Base-by-base conservation (phyloP, 2,329 filamentous ascomycete species). In the Scedosporium apiospermum region DNA sequence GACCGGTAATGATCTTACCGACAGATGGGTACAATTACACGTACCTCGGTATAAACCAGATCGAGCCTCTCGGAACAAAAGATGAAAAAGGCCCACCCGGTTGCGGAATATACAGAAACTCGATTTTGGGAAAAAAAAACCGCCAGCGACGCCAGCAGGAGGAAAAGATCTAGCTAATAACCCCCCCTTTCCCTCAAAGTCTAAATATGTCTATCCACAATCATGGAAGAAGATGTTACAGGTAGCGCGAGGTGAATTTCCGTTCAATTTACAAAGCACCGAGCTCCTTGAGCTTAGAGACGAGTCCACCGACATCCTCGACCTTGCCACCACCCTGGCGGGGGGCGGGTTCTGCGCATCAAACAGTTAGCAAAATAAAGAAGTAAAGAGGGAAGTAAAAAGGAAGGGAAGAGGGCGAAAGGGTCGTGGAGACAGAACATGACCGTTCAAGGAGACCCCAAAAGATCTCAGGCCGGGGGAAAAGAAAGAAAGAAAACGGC, bases 321-420 rank as follows among this genome's bases (percentile, higher is more conserved):
- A 99, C 95, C 86, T 98, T 99, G 68, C 91, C 92, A 70, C 95
- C 95, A 49, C 95, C 95, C 78, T 96, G 87, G 75, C 95, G 84
- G 66, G 90, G 80, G 60, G 91, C 84, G 62, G 95, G 95, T 80
- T 99, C 95, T 87, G 38, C 6, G 63, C 10, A 38, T 18, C 44
- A 21, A 58, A 42, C 14, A 7, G 60, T 62, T 65, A 62, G 58
- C 57, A 59, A 55, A 49, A 63, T 6, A 64, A 23, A 63, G n/a
- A 62, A 18, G 30, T 7, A 62, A 9, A 62, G 6, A 38, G 55
- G 27, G 7, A 44, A 18, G 65, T 21, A 23, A 60, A n/a, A 44
- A 12, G 49, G 53, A 60, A 41, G 41, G 60, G 46, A n/a, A 9
- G 38, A 62, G n/a, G 55, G 58, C n/a, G 55, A 46, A 42, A 14